Evolutionary conservation across 176 grass and related monocot genomes (phyloP).

Genomic region (Puccinellia tenuiflora): DNA sequence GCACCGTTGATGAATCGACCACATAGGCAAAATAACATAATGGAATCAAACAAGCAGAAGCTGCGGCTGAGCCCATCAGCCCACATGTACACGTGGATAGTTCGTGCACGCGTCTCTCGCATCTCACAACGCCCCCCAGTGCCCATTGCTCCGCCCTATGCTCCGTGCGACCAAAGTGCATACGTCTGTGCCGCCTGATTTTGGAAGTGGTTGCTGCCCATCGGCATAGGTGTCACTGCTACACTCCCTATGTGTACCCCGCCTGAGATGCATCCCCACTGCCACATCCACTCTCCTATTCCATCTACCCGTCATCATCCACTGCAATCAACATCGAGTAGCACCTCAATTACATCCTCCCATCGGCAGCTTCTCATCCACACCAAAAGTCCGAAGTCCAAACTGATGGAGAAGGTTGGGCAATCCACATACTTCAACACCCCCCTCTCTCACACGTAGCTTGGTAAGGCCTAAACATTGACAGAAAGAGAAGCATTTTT

Average conservation of each 20-base stretch:
- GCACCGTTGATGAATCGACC: not conserved
- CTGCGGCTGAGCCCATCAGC: not conserved
- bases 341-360: not conserved
- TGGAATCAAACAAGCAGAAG: not conserved
- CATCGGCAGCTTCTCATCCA: not conserved
- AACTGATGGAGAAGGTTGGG: no score
- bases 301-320: not conserved
- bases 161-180: not conserved
- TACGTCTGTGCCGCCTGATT: not conserved
- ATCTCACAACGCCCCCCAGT: not conserved
- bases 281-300: not conserved
- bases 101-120: not conserved
- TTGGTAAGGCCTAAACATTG: no score
- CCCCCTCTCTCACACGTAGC: no score
- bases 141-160: not conserved
- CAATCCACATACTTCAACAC: no score
- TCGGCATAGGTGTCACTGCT: not conserved
- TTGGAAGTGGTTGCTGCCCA: not conserved
- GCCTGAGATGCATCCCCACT: not conserved
- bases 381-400: no score
- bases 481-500: no score
- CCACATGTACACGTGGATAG: not conserved
- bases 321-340: not conserved
- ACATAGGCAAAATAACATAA: not conserved
- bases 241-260: not conserved